A percentile compares a stretch with the other conserved stretches of the same genome.
phyloP scores from a whole-genome alignment of 225 moss, liverwort and hornwort species.

The Neckera pumila region DNA sequence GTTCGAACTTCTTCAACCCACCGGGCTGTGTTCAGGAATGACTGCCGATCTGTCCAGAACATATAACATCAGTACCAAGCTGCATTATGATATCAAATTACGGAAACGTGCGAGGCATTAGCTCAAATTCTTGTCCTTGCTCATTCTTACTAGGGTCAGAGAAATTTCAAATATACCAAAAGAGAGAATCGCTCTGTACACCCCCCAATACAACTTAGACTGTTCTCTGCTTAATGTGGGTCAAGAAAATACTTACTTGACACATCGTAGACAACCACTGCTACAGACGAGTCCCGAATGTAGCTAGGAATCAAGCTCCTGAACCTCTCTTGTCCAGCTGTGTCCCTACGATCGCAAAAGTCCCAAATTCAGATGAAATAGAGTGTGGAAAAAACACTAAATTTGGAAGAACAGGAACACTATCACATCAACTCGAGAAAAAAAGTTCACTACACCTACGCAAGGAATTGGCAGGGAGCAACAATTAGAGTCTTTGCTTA shows the following conservation, averaged over 20 bases:
- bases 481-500: not conserved
- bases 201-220: not conserved
- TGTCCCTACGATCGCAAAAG: not conserved
- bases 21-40: not conserved
- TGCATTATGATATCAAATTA: not conserved
- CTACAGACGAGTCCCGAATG: not conserved
- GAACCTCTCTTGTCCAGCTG: not conserved
- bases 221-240: not conserved
- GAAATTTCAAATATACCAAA: not conserved
- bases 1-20: not conserved
- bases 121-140: not conserved
- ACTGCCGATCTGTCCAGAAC: not conserved
- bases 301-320: not conserved
- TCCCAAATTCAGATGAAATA: not conserved
- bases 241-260: not conserved
- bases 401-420: not conserved
- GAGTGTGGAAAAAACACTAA: not conserved
- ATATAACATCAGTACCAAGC: not conserved
- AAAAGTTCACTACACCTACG: not conserved
- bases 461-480: not conserved
- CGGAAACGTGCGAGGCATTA: not conserved
- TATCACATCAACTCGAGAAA: not conserved
- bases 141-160: not conserved
- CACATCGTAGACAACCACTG: not conserved
- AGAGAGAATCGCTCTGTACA: not conserved